Base-by-base conservation (phyloP, 495 filamentous ascomycete species). In the Cairneyella variabilis region DNA sequence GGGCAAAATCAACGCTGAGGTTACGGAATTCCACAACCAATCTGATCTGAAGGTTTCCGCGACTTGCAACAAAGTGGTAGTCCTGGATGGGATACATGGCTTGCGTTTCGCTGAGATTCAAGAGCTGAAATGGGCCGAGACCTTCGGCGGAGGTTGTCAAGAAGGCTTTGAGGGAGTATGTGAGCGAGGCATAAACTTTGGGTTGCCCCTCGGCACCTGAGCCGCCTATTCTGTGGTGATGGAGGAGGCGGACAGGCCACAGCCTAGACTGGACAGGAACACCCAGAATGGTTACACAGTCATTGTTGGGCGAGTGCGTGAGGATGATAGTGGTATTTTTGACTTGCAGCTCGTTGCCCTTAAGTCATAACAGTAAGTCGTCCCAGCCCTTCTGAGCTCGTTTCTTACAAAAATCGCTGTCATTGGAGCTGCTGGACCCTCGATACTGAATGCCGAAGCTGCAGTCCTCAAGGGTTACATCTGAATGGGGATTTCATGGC, bases 351-450 rank as follows among this genome's bases (percentile, higher is more conserved):
- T 93, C 66, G 88, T 88, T 27, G 83, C n/a, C 86, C 3, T 67
- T 93, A 60, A 89, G 84, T 48, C 90, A 93, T 67, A 95, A 93
- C 65, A 92, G 83, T 84, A 69, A 76, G 82, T 76, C n/a, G 26
- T 21, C 14, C 27, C 32, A 26, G 17, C 22, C 21, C 45, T 28
- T 25, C 11, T 36, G n/a, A 4, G 1, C 20, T 5, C 40, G 28
- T 42, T 14, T 14, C 37, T 45, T 43, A 36, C 18, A 17, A 11
- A 40, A 7, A 53, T 46, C 86, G 83, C 91, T 39, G 84, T 98
- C 38, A 91, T 98, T 64, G 92, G 91, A 59, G 93, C 93, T 32
- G 91, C 93, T 9, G 93, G 93, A 27, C 93, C 89, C 8, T 95
- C 89, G 14, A 95, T 97, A 66, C 71, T 98, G 51, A 97, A 97